A percentile compares a stretch with the other conserved stretches of the same genome.
These are phyloP conservation scores for Heritiera fomes DNA, from an alignment of 345 rosid species.

Conservation along the genomic window DNA sequence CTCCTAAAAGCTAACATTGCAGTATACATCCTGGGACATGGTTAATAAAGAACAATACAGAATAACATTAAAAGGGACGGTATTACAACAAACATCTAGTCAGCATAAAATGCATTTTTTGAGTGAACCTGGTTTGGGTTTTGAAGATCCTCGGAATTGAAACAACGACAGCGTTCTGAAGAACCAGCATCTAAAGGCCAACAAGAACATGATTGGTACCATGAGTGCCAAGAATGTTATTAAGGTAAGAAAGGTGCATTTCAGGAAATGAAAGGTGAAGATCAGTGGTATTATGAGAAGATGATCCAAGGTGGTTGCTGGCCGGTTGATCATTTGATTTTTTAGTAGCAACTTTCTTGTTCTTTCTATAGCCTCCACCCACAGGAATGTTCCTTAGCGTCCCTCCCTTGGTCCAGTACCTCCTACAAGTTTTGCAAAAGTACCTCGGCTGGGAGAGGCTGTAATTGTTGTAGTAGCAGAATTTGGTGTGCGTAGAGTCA, in stretches of 20 bases:
- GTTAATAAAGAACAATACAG: too few species aligned
- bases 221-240: slow-evolving; percentile 35
- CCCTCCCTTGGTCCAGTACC: slow-evolving; percentile 99
- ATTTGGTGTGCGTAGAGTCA: slow-evolving; percentile 90
- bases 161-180: too few species aligned
- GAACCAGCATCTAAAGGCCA: too few species aligned
- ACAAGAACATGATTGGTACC: slow-evolving; percentile 13
- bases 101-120: too few species aligned
- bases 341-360: slow-evolving; percentile 65
- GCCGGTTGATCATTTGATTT: slow-evolving; percentile 44
- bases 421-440: slow-evolving; percentile 95
- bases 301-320: slow-evolving; percentile 32
- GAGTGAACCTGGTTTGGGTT: too few species aligned
- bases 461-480: slow-evolving; percentile 98
- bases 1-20: too few species aligned
- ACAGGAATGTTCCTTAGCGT: slow-evolving; percentile 93
- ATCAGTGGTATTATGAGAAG: slow-evolving; percentile 43
- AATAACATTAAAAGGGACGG: too few species aligned
- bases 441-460: slow-evolving; percentile 97
- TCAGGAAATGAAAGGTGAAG: slow-evolving; percentile 62
- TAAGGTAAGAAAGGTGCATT: slow-evolving; percentile 52
- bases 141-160: too few species aligned
- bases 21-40: too few species aligned
- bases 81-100: too few species aligned
- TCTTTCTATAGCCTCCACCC: slow-evolving; percentile 95